phyloP scores from a whole-genome alignment of 805 yeast genomes.

The Candida manassasensis region DNA sequence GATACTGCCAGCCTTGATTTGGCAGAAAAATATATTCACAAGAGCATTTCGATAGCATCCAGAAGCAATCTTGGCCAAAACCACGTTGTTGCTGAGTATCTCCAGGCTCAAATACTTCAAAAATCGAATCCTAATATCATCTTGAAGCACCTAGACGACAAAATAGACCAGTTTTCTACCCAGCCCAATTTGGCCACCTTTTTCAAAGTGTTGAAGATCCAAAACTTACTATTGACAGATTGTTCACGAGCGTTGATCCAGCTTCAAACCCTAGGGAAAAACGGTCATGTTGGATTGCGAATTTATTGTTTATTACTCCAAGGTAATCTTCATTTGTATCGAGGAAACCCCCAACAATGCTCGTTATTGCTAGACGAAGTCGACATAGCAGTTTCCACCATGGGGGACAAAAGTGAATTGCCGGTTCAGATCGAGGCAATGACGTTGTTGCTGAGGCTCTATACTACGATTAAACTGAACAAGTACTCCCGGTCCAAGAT shows the following conservation, averaged over 20 bases:
- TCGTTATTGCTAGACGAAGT: conserved; percentile 13
- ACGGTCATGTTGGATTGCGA: conserved; percentile 10
- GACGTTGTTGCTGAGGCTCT: conserved; percentile 18
- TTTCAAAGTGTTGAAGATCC: conserved; percentile 27
- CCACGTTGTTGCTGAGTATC: conserved; percentile 29
- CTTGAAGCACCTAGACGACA: conserved; percentile 26
- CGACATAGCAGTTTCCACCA: conserved; percentile 6
- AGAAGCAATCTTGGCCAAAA: conserved; percentile 20
- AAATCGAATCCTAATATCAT: conserved; percentile 18
- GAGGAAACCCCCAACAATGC: conserved; percentile 22
- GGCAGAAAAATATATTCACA: conserved; percentile 38
- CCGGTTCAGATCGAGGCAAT: conserved; percentile 34
- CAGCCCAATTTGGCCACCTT: conserved; percentile 17
- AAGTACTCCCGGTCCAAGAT: conserved; percentile 19
- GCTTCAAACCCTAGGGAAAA: conserved; percentile 10
- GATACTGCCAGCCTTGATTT: conserved; percentile 39
- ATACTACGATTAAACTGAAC: conserved; percentile 23
- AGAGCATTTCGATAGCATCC: conserved; percentile 24
- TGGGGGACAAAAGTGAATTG: not conserved
- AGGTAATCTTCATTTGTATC: conserved; percentile 25
- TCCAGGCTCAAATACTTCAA: conserved; percentile 35
- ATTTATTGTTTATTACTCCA: conserved; percentile 22
- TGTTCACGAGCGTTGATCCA: conserved; percentile 19
- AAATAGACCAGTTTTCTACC: conserved; percentile 16
- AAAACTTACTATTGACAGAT: conserved; percentile 24